phyloP scores from a whole-genome alignment of 176 grass and related monocot species.

The Areca catechu region DNA sequence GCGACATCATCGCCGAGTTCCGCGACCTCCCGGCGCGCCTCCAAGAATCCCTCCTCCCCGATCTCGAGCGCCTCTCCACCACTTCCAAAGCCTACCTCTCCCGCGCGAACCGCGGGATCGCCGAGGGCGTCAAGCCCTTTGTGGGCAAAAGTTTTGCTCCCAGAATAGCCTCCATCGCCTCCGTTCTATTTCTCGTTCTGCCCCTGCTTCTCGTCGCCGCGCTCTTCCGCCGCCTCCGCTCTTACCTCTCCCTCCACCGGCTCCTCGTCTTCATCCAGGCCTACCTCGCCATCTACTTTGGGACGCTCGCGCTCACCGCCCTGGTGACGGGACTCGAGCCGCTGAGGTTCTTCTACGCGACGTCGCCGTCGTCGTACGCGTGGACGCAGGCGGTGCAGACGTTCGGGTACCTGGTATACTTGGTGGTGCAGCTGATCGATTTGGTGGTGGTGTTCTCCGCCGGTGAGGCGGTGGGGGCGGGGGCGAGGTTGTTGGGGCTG shows the following conservation, averaged over 20 bases:
- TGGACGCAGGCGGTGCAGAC: conserved; percentile 97
- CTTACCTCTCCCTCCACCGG: conserved; percentile 63
- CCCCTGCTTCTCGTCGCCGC: conserved; percentile 62
- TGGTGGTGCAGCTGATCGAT: conserved; percentile 80
- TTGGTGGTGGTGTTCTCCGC: conserved; percentile 68
- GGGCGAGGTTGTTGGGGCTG: conserved; percentile 44
- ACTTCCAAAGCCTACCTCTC: conserved; percentile 81
- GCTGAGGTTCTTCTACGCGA: conserved; percentile 87
- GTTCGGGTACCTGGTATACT: conserved; percentile 65
- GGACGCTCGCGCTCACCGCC: conserved; percentile 64
- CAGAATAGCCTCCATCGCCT: conserved; percentile 38
- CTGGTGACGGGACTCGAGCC: conserved; percentile 78
- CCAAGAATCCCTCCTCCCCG: conserved; percentile 63
- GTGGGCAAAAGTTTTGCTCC: conserved; percentile 60
- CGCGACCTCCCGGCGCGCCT: conserved; percentile 47
- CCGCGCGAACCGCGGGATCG: conserved; percentile 67
- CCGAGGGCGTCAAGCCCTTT: conserved; percentile 51
- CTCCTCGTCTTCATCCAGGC: conserved; percentile 77
- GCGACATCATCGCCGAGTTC: conserved; percentile 65
- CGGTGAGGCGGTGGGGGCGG: conserved; percentile 11
- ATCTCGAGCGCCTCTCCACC: conserved; percentile 72
- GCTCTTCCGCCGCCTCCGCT: conserved; percentile 51
- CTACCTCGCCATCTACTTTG: conserved; percentile 98
- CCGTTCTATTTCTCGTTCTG: conserved; percentile 44
- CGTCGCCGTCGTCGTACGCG: conserved; percentile 65